These are phyloP conservation scores for Lindgomyces ingoldianus DNA, from an alignment of 495 filamentous ascomycete genomes.

Conservation along the genomic window DNA sequence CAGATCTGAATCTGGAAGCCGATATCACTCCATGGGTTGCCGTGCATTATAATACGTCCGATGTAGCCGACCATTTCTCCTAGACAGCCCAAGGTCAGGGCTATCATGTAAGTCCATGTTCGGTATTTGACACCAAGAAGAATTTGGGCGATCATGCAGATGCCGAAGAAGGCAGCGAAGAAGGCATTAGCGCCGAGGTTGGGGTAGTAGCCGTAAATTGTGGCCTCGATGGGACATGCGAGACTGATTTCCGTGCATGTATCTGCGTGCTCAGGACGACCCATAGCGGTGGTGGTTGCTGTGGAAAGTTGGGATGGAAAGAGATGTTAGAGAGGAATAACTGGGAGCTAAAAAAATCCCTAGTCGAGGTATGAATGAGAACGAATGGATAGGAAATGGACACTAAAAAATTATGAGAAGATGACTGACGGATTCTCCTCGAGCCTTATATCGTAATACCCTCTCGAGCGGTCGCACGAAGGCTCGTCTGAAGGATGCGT, in stretches of 20 bases:
- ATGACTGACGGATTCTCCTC: too few species aligned
- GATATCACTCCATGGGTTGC: constrained; percentile 46
- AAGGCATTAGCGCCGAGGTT: constrained; percentile 27
- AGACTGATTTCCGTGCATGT: background rate
- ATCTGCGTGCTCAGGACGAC: too few species aligned
- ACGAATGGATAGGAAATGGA: too few species aligned
- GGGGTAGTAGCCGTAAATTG: constrained; percentile 35
- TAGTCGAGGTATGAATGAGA: too few species aligned
- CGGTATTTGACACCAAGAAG: constrained; percentile 30
- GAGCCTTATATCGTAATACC: too few species aligned
- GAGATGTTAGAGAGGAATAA: too few species aligned
- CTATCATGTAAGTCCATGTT: constrained; percentile 47
- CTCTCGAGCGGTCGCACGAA: too few species aligned
- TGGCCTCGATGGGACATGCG: constrained; percentile 18
- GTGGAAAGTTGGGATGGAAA: too few species aligned
- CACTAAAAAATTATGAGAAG: too few species aligned
- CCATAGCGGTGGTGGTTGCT: too few species aligned
- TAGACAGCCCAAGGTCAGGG: constrained; percentile 47
- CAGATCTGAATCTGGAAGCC: constrained; percentile 46
- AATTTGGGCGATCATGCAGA: constrained; percentile 23
- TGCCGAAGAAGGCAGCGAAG: constrained; percentile 34
- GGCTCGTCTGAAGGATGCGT: too few species aligned
- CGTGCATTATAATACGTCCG: constrained; percentile 49
- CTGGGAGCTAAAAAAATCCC: too few species aligned
- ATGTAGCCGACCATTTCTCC: constrained; percentile 50